Evolutionary conservation across 2,329 filamentous ascomycete genomes (phyloP).

Genomic region (Arthrobotrys pseudoclavata): DNA sequence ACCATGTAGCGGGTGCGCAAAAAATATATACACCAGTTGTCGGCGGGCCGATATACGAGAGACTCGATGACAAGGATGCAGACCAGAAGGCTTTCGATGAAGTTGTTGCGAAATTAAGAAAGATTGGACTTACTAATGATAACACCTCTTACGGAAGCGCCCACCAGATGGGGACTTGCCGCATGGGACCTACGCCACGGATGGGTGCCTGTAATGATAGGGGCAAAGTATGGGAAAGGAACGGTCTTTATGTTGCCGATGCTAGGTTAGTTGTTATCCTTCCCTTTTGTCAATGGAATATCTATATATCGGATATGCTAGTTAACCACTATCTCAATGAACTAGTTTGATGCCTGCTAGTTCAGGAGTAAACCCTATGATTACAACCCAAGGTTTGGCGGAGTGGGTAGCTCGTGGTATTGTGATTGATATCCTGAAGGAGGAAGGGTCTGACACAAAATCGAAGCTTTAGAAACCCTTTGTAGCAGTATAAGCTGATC

Average conservation of each 20-base stretch:
- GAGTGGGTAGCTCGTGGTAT: constrained; percentile 75
- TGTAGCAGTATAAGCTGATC: background rate
- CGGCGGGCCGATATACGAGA: constrained; percentile 75
- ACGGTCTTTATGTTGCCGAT: constrained; percentile 78
- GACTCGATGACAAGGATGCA: constrained; percentile 61
- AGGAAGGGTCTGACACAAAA: constrained; percentile 41
- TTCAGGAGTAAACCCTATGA: constrained; percentile 86
- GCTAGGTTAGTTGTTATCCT: constrained; percentile 65
- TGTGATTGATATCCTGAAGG: constrained; percentile 62
- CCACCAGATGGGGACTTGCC: constrained; percentile 84
- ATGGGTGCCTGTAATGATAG: constrained; percentile 73
- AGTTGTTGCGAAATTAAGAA: constrained; percentile 34
- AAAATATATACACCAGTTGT: constrained; percentile 80
- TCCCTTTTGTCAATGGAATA: background rate
- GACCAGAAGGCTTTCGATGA: constrained; percentile 51
- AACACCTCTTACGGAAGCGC: constrained; percentile 75
- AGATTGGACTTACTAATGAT: constrained; percentile 67
- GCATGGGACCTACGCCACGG: constrained; percentile 74
- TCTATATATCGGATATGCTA: background rate
- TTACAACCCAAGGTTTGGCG: constrained; percentile 79
- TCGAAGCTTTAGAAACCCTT: constrained; percentile 29
- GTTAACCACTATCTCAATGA: constrained; percentile 7
- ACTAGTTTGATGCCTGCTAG: constrained; percentile 78
- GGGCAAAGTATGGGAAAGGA: constrained; percentile 76
- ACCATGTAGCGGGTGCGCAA: constrained; percentile 81